Evolutionary conservation across 441 rosid species (phyloP).

Genomic region (Adansonia rubrostipa): DNA sequence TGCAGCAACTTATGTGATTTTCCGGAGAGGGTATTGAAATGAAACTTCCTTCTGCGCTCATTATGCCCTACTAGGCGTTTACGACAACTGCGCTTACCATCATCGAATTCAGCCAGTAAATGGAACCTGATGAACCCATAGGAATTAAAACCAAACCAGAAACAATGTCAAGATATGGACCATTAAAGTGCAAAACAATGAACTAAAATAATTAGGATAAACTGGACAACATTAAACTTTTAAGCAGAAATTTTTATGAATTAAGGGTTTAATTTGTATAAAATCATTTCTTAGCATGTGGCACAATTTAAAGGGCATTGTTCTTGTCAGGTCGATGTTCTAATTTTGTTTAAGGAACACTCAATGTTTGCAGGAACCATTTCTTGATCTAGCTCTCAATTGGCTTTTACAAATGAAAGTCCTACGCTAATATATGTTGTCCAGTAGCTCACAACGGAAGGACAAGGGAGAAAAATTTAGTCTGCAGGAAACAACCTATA

Average conservation of each 20-base stretch:
- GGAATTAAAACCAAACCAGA: conserved; percentile 22
- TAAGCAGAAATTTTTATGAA: neutral
- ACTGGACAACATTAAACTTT: neutral
- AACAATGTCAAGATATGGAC: neutral
- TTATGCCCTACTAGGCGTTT: conserved; percentile 88
- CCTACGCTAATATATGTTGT: neutral
- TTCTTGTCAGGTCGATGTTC: no score
- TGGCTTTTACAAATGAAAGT: neutral
- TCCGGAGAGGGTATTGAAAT: neutral
- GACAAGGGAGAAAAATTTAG: neutral
- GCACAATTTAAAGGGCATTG: no score
- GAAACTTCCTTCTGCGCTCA: conserved; percentile 75
- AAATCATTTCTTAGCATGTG: neutral
- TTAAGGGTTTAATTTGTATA: neutral
- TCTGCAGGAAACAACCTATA: conserved; percentile 14
- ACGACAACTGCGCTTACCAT: conserved; percentile 89
- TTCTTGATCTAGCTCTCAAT: no score
- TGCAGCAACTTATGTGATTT: neutral
- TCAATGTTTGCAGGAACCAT: no score
- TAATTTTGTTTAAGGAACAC: no score
- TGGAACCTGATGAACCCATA: conserved; percentile 69
- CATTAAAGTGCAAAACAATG: neutral
- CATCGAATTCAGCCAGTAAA: conserved; percentile 84
- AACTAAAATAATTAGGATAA: conserved; percentile 13
- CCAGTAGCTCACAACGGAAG: neutral